phyloP scores from a whole-genome alignment of 2,329 filamentous ascomycete genomes.

The Epichloe amarillans region DNA sequence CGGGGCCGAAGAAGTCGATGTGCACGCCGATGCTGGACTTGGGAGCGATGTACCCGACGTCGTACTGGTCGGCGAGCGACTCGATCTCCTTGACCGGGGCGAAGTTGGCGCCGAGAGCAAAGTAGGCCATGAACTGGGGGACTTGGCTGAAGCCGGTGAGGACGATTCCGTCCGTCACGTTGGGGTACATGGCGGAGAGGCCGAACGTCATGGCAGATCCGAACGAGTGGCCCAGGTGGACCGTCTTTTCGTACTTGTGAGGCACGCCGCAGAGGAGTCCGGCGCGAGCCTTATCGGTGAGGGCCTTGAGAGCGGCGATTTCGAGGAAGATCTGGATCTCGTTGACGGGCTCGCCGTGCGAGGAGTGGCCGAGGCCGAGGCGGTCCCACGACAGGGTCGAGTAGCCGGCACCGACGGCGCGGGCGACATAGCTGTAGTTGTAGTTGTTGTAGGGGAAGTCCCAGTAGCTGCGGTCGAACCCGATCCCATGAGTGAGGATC shows the following conservation, averaged over 20 bases:
- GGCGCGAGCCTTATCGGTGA: slow-evolving; percentile 36
- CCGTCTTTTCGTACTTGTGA: slow-evolving; percentile 26
- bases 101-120: slow-evolving; percentile 33
- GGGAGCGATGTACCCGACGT: slow-evolving; percentile 39
- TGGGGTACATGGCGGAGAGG: slow-evolving; percentile 37
- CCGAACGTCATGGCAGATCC: slow-evolving; percentile 45
- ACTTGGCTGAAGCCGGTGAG: slow-evolving; percentile 47
- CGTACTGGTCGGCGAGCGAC: slow-evolving; percentile 18
- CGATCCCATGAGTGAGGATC: slow-evolving; percentile 29
- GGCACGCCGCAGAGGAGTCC: slow-evolving; percentile 30
- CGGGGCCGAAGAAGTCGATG: slow-evolving; percentile 37
- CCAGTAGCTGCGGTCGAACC: slow-evolving; percentile 42
- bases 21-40: slow-evolving; percentile 34
- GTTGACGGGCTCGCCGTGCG: slow-evolving; percentile 43
- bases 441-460: slow-evolving; percentile 41
- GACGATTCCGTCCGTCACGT: slow-evolving; percentile 42
- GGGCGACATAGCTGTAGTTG: slow-evolving; percentile 49
- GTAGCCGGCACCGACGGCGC: slow-evolving; percentile 42
- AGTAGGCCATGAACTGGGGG: slow-evolving; percentile 26
- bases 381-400: slow-evolving; percentile 49
- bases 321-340: slow-evolving; percentile 47
- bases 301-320: slow-evolving; percentile 39
- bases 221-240: slow-evolving; percentile 53
- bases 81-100: slow-evolving; percentile 25
- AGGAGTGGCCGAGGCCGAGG: slow-evolving; percentile 45